Evolutionary conservation across 768 basidiomycete species (phyloP), one percentile per base, ranked within the genome.

Genomic region (Tulasnella sp.): DNA sequence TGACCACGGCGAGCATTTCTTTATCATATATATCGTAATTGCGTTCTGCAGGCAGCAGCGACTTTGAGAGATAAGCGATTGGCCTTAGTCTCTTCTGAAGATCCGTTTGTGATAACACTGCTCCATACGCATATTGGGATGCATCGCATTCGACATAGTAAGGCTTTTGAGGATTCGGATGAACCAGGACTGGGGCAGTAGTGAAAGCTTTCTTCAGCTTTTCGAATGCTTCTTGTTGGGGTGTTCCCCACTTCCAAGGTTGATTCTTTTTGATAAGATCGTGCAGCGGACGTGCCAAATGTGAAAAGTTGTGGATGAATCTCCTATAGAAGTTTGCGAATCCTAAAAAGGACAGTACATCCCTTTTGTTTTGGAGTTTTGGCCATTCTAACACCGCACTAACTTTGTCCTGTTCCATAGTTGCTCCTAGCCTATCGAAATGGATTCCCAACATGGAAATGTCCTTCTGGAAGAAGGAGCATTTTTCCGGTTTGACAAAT

Each of bases 301-400:
- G 1, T 7, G 62, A 58, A 53, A 53, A 63, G 5, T 45, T 29
- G 9, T 39, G n/a, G n/a, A 63, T 62, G 59, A 63, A 63, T 0
- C 59, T 37, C 8, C 60, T 52, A 47, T 63, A 63, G 50, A 59
- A 63, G 59, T 61, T 62, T 8, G 60, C 58, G 53, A 63, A 60
- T 7, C 62, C 62, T 1, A 64, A 34, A 47, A 62, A 63, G 6
- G 52, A 45, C 35, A 55, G 62, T 1, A 61, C 31, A 19, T 59
- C 58, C 33, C 45, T 56, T 20, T 59, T 42, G 12, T 19, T 58
- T 2, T 16, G 34, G 3, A 62, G 62, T 10, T 8, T 32, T 7
- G 59, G 58, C 62, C 62, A 64, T n/a, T 45, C 35, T 28, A 35
- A 24, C 22, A 64, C 43, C 2, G 61, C 47, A 2, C 57, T 35